Percentiles rank a stretch among this genome's conserved stretches.
phyloP scores from a whole-genome alignment of 2,329 filamentous ascomycete species.

The Catunica adiposa region DNA sequence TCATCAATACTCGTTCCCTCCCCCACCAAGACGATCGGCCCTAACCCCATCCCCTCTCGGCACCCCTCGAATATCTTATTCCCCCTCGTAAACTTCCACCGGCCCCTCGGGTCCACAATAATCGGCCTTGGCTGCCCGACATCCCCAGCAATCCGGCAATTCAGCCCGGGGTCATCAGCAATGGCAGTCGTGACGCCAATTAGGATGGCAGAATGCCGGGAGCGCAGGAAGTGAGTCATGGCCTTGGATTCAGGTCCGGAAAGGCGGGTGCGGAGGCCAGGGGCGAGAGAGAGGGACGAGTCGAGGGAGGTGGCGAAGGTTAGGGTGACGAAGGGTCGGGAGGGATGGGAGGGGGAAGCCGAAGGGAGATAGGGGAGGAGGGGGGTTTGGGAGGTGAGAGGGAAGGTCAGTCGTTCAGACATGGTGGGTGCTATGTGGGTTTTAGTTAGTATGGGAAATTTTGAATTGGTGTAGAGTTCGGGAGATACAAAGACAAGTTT shows the following conservation, averaged over 20 bases:
- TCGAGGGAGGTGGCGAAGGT: conserved; percentile 89
- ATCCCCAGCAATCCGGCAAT: conserved; percentile 54
- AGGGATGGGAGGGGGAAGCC: background rate
- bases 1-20: conserved; percentile 27
- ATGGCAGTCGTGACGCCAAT: conserved; percentile 72
- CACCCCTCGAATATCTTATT: conserved; percentile 53
- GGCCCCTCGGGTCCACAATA: conserved; percentile 60
- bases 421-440: conserved; percentile 18
- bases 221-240: conserved; percentile 85
- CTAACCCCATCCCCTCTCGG: conserved; percentile 47
- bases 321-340: conserved; percentile 46
- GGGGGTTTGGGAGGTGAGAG: conserved; percentile 19
- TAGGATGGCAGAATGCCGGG: conserved; percentile 67
- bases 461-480: no score
- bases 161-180: conserved; percentile 72
- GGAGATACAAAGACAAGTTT: no score
- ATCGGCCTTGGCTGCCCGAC: conserved; percentile 58
- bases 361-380: conserved; percentile 23
- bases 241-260: conserved; percentile 73
- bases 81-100: conserved; percentile 47
- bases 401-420: conserved; percentile 23
- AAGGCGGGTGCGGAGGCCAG: conserved; percentile 64
- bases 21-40: conserved; percentile 54
- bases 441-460: background rate
- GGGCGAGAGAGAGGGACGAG: conserved; percentile 56